A percentile compares a stretch with the other conserved stretches of the same genome.
Evolutionary conservation across 441 rosid species (phyloP).

Genomic region (Gossypium laxum): DNA sequence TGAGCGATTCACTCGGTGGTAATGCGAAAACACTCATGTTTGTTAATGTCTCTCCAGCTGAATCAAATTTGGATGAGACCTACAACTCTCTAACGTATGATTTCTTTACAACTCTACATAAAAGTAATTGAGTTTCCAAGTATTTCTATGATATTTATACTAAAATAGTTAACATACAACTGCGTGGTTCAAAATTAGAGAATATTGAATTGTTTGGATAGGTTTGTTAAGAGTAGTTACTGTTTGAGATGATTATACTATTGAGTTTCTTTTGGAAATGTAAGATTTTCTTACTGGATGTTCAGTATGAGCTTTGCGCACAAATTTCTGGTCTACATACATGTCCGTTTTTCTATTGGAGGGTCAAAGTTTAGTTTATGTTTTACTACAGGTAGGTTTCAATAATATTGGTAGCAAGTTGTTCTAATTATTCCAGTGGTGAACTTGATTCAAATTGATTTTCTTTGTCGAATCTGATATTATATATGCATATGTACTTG

Average conservation of each 20-base stretch:
- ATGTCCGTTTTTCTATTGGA: neutral
- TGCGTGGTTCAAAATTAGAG: neutral
- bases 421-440: neutral
- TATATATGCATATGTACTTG: neutral
- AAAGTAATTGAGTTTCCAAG: neutral
- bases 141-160: neutral
- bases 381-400: neutral
- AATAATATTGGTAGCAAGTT: neutral
- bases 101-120: neutral
- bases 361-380: neutral
- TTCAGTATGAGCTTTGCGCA: neutral
- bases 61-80: slow-evolving; percentile 83
- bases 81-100: slow-evolving; percentile 76
- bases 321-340: neutral
- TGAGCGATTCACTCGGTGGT: slow-evolving; percentile 97
- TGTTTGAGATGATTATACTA: neutral
- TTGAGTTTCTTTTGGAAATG: neutral
- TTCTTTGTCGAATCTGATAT: neutral
- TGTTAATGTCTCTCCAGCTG: slow-evolving; percentile 82
- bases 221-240: neutral
- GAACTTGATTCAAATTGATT: neutral
- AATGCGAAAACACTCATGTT: slow-evolving; percentile 97
- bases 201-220: neutral
- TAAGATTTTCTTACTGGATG: neutral
- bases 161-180: neutral